Percentiles rank a stretch among this genome's conserved stretches.
These are phyloP conservation scores for Xanthoconium purpureum DNA, from an alignment of 768 basidiomycete species.

Conservation along the genomic window DNA sequence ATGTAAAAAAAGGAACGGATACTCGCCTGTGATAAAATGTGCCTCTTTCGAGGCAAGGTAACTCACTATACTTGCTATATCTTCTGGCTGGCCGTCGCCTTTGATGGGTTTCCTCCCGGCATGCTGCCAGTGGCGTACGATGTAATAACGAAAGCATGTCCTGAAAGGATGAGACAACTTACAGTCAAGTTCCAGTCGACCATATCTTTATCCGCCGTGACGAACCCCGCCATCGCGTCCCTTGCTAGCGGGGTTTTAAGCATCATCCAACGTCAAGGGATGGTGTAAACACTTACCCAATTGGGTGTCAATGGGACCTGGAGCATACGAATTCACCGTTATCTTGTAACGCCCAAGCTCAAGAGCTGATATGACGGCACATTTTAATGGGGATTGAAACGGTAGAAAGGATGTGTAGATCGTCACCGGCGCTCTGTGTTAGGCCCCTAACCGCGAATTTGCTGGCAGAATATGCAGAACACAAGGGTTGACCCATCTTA, in stretches of 20 bases:
- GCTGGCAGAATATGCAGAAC: constrained; percentile 31
- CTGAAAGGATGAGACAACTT: neutral
- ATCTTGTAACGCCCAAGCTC: constrained; percentile 36
- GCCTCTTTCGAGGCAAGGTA: constrained; percentile 38
- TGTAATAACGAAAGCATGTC: neutral
- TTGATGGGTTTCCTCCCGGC: constrained; percentile 2
- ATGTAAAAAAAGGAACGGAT: neutral
- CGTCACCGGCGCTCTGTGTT: constrained; percentile 38
- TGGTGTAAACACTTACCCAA: constrained; percentile 25
- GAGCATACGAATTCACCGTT: constrained; percentile 42
- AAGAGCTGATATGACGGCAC: constrained; percentile 2
- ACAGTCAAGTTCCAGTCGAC: neutral
- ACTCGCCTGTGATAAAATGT: constrained; percentile 35
- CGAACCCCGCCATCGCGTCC: neutral
- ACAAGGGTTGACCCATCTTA: constrained; percentile 3
- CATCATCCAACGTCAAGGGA: neutral
- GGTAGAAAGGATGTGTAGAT: neutral
- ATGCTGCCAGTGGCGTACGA: neutral
- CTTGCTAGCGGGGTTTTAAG: neutral
- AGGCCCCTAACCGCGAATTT: constrained; percentile 43
- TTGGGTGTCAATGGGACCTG: constrained; percentile 31
- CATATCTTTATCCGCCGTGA: neutral
- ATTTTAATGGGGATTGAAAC: neutral
- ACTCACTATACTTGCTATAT: constrained; percentile 36
- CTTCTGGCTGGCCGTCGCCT: constrained; percentile 28